These are phyloP conservation scores for Sicyos baderoa DNA, from an alignment of 306 rosid species.

Conservation along the genomic window DNA sequence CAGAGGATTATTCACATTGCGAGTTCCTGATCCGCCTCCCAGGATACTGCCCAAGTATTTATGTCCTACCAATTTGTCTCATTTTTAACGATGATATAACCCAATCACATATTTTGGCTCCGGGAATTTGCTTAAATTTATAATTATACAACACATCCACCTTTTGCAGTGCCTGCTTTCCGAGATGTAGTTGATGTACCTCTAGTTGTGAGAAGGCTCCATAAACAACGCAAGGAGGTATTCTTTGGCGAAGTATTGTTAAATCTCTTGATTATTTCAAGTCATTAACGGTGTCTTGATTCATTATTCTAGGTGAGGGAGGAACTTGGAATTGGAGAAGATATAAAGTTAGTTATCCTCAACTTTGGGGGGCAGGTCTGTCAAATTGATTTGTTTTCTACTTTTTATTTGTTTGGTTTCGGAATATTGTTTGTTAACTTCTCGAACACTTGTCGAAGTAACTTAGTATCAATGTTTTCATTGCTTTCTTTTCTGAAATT, in stretches of 20 bases:
- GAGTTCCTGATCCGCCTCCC: constrained; percentile 96
- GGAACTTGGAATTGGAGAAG: constrained; percentile 58
- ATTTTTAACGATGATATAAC: not conserved
- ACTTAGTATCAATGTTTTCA: constrained; percentile 7
- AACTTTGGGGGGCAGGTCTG: constrained; percentile 97
- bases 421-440: not conserved
- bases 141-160: not conserved
- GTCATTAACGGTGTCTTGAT: constrained; percentile 15
- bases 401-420: not conserved
- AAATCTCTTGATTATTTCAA: constrained; percentile 20
- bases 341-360: constrained; percentile 73
- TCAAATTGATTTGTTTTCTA: not conserved
- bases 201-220: constrained; percentile 86
- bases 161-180: constrained; percentile 83
- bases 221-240: constrained; percentile 88
- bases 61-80: constrained; percentile 13
- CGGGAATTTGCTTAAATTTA: not conserved
- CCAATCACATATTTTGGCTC: not conserved
- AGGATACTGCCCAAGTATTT: constrained; percentile 90
- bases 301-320: constrained; percentile 65
- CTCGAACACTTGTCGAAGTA: not conserved
- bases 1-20: constrained; percentile 96
- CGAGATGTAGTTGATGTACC: constrained; percentile 91
- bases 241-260: constrained; percentile 12
- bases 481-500: constrained; percentile 6